Evolutionary conservation across 768 basidiomycete genomes (phyloP), one percentile per base, ranked within the genome.

Genomic region (Paxillus involutus): DNA sequence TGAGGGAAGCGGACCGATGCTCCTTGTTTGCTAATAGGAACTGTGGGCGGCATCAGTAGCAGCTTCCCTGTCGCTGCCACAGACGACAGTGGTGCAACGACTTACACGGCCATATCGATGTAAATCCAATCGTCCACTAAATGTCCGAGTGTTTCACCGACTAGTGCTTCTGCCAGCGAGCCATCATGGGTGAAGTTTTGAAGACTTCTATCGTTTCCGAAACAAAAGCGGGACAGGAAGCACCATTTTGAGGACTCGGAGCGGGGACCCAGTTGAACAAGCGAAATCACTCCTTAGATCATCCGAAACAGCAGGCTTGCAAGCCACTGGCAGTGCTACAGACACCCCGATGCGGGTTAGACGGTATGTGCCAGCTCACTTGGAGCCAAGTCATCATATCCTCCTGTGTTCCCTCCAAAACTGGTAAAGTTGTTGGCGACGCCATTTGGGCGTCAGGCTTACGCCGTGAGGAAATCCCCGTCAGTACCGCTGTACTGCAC

Each of bases 401-500:
- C 1, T 21, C 21, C 21, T 21, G 70, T 55, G 44, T 80, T 77
- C 5, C 29, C 29, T 21, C 21, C 21, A 21, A 21, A 21, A 21
- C 29, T 30, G 79, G 80, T 52, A 66, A 62, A 37, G 63, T 69
- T 6, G 76, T 80, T 14, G 78, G 80, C 4, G 59, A 71, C 5
- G 78, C 75, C 0, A 69, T 84, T 49, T 5, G 24, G 24, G 26
- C 26, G 26, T 26, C 26, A 72, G 80, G 79, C 2, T 69, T 81
- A 43, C 75, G 79, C 3, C 73, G 81, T 24, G 73, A 77, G 26
- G 71, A 81, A 40, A 60, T 81, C 26, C 80, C 76, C 59, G 67
- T 82, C 30, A 80, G 26, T 26, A 26, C 80, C 0, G 80, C 80
- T 13, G 82, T 82, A 60, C 66, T 80, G 35, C 67, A 72, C 71